Base-by-base conservation (phyloP, 371 early-diverging fungal genomes). In the Mortierella sp. region DNA sequence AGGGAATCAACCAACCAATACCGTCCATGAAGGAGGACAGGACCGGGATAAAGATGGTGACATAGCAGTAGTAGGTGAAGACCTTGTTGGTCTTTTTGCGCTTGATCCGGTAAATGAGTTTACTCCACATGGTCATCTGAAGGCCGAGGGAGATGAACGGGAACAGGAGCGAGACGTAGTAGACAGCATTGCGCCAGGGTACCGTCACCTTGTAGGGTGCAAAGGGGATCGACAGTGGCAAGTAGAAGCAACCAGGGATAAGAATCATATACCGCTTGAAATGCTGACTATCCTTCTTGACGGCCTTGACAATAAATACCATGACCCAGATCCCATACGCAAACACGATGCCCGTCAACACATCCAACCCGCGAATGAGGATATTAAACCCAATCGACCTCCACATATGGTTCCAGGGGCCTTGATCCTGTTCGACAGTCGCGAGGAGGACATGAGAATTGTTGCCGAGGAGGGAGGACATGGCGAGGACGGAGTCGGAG, bases 221-320 rank as follows among this genome's bases (percentile, higher is more conserved):
- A 74, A 86, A 86, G 59, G 82, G 79, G n/a, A 86, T 81, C 28
- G 86, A 86, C 34, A 86, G 59, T n/a, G 86, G 86, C 54, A 86
- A 43, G 26, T 81, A 86, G 69, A 86, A 57, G 50, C 81, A 78
- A 0, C 86, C 86, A 0, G 86, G 86, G 46, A 79, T 71, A 48
- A 86, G 73, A 61, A 79, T 77, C 50, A 79, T 26, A 40, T 79
- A 86, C 14, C 86, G 77, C 0, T 77, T 73, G n/a, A 28, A 71
- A 46, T 86, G 79, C 69, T 81, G 78, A 21, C 28, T 67, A 14
- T 86, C 86, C 5, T 79, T 34, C 61, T 70, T 69, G 67, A 40
- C 67, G 2, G 79, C 82, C 75, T 71, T 76, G 69, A 69, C 21
- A 44, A 86, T 79, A 51, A 74, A 81, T 5, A 55, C 59, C 24